Conservation (phyloP, 2,329 filamentous ascomycete species). For the Microascus cirrosus region DNA sequence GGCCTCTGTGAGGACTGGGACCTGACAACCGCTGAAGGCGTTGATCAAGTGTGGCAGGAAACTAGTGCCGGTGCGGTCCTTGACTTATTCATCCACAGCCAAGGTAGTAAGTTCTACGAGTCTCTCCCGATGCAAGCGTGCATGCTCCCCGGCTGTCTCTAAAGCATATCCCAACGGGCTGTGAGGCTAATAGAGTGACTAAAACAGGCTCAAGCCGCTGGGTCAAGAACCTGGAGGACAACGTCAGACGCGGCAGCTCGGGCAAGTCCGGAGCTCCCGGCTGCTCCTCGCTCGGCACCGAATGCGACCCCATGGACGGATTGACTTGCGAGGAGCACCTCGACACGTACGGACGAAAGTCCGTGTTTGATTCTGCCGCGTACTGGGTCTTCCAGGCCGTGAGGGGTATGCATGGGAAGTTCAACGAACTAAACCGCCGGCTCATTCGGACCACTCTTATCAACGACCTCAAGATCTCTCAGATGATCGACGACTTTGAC, state of each 20-base stretch:
- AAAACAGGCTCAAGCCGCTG: background rate
- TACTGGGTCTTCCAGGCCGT: slow-evolving; percentile 8
- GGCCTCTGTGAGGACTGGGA: background rate
- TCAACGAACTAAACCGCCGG: slow-evolving; percentile 5
- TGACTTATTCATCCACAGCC: background rate
- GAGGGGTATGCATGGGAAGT: slow-evolving; percentile 7
- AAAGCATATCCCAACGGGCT: background rate
- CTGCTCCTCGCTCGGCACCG: background rate
- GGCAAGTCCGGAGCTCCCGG: background rate
- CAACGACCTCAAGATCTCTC: slow-evolving; percentile 2
- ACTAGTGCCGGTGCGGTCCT: background rate
- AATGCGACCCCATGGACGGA: background rate
- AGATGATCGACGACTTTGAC: slow-evolving; percentile 6
- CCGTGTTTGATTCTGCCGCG: background rate
- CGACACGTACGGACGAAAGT: background rate
- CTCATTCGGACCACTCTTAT: slow-evolving; percentile 5
- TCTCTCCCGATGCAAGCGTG: background rate
- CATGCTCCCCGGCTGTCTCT: background rate
- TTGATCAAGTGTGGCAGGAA: background rate
- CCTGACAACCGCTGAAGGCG: background rate
- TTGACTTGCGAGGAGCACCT: background rate
- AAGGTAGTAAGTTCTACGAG: background rate
- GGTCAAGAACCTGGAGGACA: background rate
- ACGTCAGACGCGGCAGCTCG: background rate
- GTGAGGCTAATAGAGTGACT: background rate